These are phyloP conservation scores for Sugiyamaella smithiae DNA, from an alignment of 805 yeast genomes.

Conservation along the genomic window DNA sequence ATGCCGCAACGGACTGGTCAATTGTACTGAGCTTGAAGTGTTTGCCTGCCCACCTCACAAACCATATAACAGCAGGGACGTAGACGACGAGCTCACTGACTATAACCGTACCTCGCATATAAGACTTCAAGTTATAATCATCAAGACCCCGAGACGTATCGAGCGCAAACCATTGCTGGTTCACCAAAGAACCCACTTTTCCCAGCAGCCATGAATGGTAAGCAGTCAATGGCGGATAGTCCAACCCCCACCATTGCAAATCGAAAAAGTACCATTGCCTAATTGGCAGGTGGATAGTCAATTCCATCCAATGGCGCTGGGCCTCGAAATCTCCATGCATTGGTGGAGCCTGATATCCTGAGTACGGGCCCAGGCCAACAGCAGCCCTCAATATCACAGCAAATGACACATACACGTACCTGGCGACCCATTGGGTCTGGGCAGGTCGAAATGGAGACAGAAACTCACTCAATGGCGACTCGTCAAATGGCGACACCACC, in stretches of 20 bases:
- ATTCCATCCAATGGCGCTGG: slow-evolving; percentile 96
- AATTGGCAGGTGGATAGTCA: slow-evolving; percentile 73
- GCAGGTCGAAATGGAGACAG: slow-evolving; percentile 76
- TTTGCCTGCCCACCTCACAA: slow-evolving; percentile 69
- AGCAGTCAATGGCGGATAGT: slow-evolving; percentile 96
- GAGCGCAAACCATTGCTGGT: slow-evolving; percentile 72
- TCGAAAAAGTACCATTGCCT: slow-evolving; percentile 86
- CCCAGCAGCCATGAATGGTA: slow-evolving; percentile 86
- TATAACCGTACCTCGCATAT: slow-evolving; percentile 78
- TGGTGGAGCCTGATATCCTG: slow-evolving; percentile 71
- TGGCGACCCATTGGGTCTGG: slow-evolving; percentile 86
- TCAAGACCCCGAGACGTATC: slow-evolving; percentile 77
- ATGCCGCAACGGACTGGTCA: slow-evolving; percentile 72
- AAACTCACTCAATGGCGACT: slow-evolving; percentile 74
- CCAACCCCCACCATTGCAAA: slow-evolving; percentile 91
- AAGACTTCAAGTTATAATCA: slow-evolving; percentile 62
- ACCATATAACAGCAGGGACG: slow-evolving; percentile 75
- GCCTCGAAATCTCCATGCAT: slow-evolving; percentile 96
- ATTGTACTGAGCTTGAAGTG: slow-evolving; percentile 54
- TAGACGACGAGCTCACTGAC: slow-evolving; percentile 70
- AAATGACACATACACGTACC: slow-evolving; percentile 55
- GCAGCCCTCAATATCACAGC: slow-evolving; percentile 78
- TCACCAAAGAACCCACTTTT: slow-evolving; percentile 56
- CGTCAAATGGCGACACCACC: slow-evolving; percentile 36
- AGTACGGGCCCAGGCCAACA: slow-evolving; percentile 83